phyloP scores from a whole-genome alignment of 2,329 filamentous ascomycete genomes.

The Aspergillus carbonarius region DNA sequence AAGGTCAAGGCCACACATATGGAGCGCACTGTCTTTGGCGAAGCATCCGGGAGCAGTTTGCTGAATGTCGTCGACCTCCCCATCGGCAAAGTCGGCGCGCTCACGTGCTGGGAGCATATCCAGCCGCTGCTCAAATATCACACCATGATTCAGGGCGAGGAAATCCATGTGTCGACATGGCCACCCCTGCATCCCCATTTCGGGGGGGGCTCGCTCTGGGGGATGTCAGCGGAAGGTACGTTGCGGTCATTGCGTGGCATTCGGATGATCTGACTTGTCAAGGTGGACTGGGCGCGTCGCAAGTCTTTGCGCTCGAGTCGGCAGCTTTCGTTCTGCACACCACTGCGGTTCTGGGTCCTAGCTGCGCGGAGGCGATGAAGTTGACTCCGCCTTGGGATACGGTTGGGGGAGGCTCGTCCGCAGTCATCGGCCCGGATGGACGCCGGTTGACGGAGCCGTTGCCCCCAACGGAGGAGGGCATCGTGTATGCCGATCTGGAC shows the following conservation, averaged over 20 bases:
- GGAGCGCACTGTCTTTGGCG: constrained; percentile 3
- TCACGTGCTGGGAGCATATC: neutral
- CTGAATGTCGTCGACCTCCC: neutral
- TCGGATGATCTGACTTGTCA: neutral
- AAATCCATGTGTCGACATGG: constrained; percentile 1
- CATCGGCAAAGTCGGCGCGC: neutral
- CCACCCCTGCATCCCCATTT: neutral
- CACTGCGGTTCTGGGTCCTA: neutral
- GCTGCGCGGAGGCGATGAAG: neutral
- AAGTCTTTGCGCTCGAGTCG: neutral
- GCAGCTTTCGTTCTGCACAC: neutral
- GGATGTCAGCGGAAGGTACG: neutral
- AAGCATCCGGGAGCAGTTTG: neutral
- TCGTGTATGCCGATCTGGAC: neutral
- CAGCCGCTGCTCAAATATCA: neutral
- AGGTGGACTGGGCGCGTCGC: neutral
- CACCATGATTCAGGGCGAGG: neutral
- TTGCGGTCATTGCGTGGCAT: rapidly evolving
- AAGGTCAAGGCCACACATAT: constrained; percentile 3
- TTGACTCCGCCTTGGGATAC: neutral
- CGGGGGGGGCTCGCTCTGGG: neutral
- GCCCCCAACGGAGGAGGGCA: neutral
- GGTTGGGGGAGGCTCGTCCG: neutral
- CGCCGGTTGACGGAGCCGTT: neutral
- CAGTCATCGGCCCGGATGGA: neutral